A percentile compares a stretch with the other conserved stretches of the same genome.
Conservation (phyloP, 2,329 filamentous ascomycete genomes). For the Orbilia quercus region DNA sequence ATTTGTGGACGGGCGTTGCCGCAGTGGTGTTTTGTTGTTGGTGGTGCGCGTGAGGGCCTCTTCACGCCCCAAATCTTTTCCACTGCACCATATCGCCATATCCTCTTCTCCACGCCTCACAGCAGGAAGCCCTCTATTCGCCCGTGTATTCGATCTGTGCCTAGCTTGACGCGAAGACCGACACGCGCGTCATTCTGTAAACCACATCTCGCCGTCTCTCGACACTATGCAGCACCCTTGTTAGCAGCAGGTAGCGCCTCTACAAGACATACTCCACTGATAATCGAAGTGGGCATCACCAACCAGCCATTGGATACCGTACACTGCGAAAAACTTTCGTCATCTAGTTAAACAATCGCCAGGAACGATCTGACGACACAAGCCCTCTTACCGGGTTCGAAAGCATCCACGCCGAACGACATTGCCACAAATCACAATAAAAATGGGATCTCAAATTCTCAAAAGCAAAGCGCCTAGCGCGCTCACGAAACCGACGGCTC, state of each 20-base stretch:
- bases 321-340: not conserved
- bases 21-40: conserved; percentile 42
- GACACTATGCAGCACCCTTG: conserved; percentile 30
- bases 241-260: conserved; percentile 30
- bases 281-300: not conserved
- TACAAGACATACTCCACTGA: conserved; percentile 13
- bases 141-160: too few species aligned
- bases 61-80: not conserved
- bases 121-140: too few species aligned
- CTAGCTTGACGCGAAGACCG: too few species aligned
- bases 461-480: conserved; percentile 51
- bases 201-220: conserved; percentile 7
- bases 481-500: conserved; percentile 56
- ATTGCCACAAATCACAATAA: not conserved
- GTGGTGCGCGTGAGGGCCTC: conserved; percentile 34
- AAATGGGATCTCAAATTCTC: conserved; percentile 51
- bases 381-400: not conserved
- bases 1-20: conserved; percentile 27
- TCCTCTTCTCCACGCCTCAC: not conserved
- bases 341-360: not conserved
- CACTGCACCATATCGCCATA: not conserved
- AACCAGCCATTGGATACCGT: not conserved
- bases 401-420: not conserved
- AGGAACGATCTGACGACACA: not conserved
- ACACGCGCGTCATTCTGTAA: conserved; percentile 4